phyloP scores from a whole-genome alignment of 1,139 yeast species.

The Scheffersomyces lignicola region DNA sequence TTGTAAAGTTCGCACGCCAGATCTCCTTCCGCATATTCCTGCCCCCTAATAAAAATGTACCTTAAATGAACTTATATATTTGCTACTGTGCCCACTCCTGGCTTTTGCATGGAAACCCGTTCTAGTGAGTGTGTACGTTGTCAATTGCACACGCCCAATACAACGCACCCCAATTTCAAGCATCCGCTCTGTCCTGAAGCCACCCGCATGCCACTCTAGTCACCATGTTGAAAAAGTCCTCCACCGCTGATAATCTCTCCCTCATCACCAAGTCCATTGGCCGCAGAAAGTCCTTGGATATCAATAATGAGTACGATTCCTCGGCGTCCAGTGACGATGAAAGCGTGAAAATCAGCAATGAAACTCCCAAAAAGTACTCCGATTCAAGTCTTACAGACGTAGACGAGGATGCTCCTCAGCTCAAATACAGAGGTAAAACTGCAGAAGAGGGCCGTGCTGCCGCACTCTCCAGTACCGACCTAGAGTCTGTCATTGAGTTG shows the following conservation, averaged over 20 bases:
- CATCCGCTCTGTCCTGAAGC: too few species aligned
- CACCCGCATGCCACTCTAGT: too few species aligned
- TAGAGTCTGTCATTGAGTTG: constrained; percentile 3
- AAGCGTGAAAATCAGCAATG: constrained; percentile 1
- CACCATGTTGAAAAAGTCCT: constrained; percentile 9
- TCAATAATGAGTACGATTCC: constrained; percentile 19
- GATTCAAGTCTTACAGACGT: neutral
- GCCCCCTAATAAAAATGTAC: too few species aligned
- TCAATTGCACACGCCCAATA: too few species aligned
- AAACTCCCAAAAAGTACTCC: neutral
- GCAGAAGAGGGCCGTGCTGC: neutral
- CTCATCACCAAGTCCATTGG: constrained; percentile 15
- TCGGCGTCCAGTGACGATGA: constrained; percentile 10
- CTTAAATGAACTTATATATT: too few species aligned
- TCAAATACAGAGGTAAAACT: constrained; percentile 2
- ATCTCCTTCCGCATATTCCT: too few species aligned
- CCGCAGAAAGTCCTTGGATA: constrained; percentile 17
- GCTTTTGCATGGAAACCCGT: too few species aligned
- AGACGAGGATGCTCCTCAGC: neutral
- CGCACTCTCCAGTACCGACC: too few species aligned
- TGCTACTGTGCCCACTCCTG: too few species aligned
- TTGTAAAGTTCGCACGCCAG: too few species aligned
- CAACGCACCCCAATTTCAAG: too few species aligned
- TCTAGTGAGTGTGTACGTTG: too few species aligned
- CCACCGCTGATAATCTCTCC: constrained; percentile 16